Conservation (phyloP, 2,329 filamentous ascomycete species). For the Sporothrix sp. region DNA sequence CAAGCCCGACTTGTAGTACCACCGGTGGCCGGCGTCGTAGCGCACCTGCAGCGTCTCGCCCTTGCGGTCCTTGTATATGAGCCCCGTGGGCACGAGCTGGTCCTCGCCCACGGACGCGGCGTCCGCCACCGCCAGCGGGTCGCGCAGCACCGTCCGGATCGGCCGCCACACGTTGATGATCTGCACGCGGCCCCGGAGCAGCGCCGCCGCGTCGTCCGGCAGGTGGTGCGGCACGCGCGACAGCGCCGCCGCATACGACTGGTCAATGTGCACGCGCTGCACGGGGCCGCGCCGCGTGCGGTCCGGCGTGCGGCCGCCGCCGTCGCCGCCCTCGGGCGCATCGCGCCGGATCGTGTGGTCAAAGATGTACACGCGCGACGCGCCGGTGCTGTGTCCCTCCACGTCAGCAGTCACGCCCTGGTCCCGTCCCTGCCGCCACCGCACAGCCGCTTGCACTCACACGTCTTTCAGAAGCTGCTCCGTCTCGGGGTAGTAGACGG, state of each 20-base stretch:
- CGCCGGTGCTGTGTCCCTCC: conserved; percentile 49
- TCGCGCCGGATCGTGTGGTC: conserved; percentile 47
- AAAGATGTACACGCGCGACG: conserved; percentile 47
- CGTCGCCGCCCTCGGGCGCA: conserved; percentile 14
- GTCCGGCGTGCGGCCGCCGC: neutral
- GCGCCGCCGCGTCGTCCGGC: conserved; percentile 32
- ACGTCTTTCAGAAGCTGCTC: conserved; percentile 53
- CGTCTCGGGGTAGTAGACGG: conserved; percentile 63
- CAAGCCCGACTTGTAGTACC: conserved; percentile 16
- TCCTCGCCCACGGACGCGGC: conserved; percentile 38
- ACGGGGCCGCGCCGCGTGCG: conserved; percentile 31
- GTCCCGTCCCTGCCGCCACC: no score
- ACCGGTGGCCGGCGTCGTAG: conserved; percentile 19
- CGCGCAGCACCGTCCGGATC: conserved; percentile 40
- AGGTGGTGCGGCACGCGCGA: conserved; percentile 36
- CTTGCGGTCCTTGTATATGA: conserved; percentile 41
- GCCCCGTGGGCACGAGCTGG: conserved; percentile 38
- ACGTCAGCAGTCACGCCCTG: no score
- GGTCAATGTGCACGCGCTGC: conserved; percentile 48
- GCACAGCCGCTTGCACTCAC: no score
- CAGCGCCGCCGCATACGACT: conserved; percentile 37
- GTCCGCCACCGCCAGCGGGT: conserved; percentile 45
- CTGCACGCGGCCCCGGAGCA: conserved; percentile 38
- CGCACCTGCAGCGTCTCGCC: conserved; percentile 37
- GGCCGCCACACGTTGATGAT: conserved; percentile 47